Percentiles rank a stretch among this genome's conserved stretches.
These are phyloP conservation scores for Erysimum cheiranthoides DNA, from an alignment of 345 rosid species.

Conservation along the genomic window DNA sequence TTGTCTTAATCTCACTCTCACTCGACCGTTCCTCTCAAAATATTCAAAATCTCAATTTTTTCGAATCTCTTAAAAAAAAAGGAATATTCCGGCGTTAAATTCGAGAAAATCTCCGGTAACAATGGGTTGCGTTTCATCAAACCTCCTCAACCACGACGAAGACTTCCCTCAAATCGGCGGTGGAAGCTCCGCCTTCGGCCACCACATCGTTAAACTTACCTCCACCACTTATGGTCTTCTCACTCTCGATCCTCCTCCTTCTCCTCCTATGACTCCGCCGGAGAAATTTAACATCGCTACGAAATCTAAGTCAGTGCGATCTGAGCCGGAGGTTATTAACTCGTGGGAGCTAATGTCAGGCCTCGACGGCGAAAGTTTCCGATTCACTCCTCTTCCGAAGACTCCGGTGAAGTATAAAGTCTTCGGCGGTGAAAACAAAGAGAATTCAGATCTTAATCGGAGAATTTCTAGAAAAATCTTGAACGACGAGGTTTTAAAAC, in stretches of 20 bases:
- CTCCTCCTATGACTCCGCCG: slow-evolving; percentile 58
- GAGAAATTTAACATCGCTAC: slow-evolving; percentile 56
- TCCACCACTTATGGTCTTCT: slow-evolving; percentile 96
- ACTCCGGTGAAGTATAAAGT: slow-evolving; percentile 41
- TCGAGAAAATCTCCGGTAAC: slow-evolving; percentile 33
- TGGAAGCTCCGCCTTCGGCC: slow-evolving; percentile 63
- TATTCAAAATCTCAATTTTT: slow-evolving; percentile 28
- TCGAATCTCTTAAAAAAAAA: slow-evolving; percentile 1
- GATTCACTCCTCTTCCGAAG: slow-evolving; percentile 58
- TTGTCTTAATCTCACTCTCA: slow-evolving; percentile 25
- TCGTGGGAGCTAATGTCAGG: slow-evolving; percentile 96
- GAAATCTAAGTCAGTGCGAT: slow-evolving; percentile 54
- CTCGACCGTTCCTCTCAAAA: slow-evolving; percentile 41
- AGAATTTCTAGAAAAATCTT: slow-evolving; percentile 11
- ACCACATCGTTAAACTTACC: slow-evolving; percentile 93
- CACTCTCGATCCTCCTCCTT: slow-evolving; percentile 71
- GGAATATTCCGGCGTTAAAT: slow-evolving; percentile 18
- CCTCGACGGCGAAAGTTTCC: slow-evolving; percentile 82
- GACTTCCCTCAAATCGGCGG: slow-evolving; percentile 74
- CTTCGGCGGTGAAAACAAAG: slow-evolving; percentile 50
- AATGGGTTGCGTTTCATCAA: slow-evolving; percentile 97
- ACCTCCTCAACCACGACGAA: slow-evolving; percentile 73
- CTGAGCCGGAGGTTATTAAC: slow-evolving; percentile 77
- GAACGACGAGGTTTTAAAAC: slow-evolving; percentile 15
- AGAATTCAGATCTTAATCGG: slow-evolving; percentile 58